Evolutionary conservation across 192 early-diverging fungal genomes (phyloP).

Genomic region (Paraglomus brasilianum): DNA sequence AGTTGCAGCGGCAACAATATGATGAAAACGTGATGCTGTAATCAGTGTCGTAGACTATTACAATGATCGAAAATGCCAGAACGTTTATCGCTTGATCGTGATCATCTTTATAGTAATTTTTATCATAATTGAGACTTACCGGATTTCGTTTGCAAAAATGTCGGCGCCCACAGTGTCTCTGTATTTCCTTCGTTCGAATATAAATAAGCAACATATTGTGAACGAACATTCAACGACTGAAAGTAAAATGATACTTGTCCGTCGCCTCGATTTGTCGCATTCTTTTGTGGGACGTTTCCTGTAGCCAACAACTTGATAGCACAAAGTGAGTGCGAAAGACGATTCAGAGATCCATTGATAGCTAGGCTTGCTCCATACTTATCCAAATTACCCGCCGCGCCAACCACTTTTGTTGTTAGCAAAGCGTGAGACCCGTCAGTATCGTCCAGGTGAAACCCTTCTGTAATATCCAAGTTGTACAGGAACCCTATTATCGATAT

Average conservation of each 20-base stretch:
- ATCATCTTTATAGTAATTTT: slow-evolving; percentile 30
- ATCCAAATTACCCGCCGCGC: slow-evolving; percentile 1
- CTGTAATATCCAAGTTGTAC: neutral
- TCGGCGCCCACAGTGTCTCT: slow-evolving; percentile 34
- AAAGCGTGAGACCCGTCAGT: slow-evolving; percentile 40
- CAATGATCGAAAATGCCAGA: no score
- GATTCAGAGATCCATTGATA: slow-evolving; percentile 16
- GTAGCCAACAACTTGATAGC: slow-evolving; percentile 45
- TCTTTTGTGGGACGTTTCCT: slow-evolving; percentile 36
- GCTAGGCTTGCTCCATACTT: slow-evolving; percentile 36
- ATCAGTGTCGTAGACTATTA: no score
- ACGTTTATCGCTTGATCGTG: slow-evolving; percentile 27
- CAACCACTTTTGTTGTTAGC: slow-evolving; percentile 28
- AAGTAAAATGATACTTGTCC: slow-evolving; percentile 33
- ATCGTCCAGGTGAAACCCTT: slow-evolving; percentile 39
- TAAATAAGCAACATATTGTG: slow-evolving; percentile 46
- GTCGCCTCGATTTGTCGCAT: slow-evolving; percentile 36
- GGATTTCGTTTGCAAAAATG: slow-evolving; percentile 36
- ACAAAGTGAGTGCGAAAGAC: slow-evolving; percentile 48
- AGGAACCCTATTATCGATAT: neutral
- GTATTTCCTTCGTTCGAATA: slow-evolving; percentile 36
- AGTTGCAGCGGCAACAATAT: neutral
- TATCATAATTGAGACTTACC: slow-evolving; percentile 29
- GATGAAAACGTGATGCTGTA: neutral
- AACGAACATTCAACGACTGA: slow-evolving; percentile 36